Percentiles rank a stretch among this genome's conserved stretches.
Evolutionary conservation across 768 basidiomycete genomes (phyloP).

Genomic region (Lactarius deliciosus): DNA sequence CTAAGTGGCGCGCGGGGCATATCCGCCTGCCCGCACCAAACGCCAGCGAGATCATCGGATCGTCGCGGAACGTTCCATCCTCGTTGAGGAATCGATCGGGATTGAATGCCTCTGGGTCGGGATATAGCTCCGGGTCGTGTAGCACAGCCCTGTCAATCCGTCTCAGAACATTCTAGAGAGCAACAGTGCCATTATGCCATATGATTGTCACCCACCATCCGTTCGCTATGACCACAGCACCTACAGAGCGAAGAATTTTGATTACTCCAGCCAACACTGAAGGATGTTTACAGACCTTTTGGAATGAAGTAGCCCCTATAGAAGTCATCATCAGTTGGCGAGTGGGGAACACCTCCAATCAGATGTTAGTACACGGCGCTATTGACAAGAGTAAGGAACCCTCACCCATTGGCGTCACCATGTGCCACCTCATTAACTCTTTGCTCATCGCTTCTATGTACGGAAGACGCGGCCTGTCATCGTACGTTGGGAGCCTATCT

Average conservation of each 20-base stretch:
- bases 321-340: slow-evolving; percentile 8
- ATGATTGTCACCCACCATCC: slow-evolving; percentile 26
- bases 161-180: background rate
- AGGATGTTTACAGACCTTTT: slow-evolving; percentile 23
- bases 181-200: background rate
- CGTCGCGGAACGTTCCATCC: slow-evolving; percentile 10
- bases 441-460: slow-evolving; percentile 30
- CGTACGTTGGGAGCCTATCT: background rate
- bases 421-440: slow-evolving; percentile 31
- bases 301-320: background rate
- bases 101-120: slow-evolving; percentile 33
- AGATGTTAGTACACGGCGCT: background rate
- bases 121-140: slow-evolving; percentile 33
- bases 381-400: background rate
- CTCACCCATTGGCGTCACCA: slow-evolving; percentile 28
- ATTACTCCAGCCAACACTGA: slow-evolving; percentile 15
- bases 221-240: slow-evolving; percentile 29
- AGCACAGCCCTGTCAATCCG: background rate
- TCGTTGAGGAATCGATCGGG: slow-evolving; percentile 32
- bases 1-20: background rate
- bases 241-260: background rate
- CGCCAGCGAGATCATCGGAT: background rate
- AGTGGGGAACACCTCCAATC: slow-evolving; percentile 27
- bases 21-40: background rate
- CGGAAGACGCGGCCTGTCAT: background rate